Evolutionary conservation across 495 filamentous ascomycete genomes (phyloP).

Genomic region (Jackrogersella multiformis): DNA sequence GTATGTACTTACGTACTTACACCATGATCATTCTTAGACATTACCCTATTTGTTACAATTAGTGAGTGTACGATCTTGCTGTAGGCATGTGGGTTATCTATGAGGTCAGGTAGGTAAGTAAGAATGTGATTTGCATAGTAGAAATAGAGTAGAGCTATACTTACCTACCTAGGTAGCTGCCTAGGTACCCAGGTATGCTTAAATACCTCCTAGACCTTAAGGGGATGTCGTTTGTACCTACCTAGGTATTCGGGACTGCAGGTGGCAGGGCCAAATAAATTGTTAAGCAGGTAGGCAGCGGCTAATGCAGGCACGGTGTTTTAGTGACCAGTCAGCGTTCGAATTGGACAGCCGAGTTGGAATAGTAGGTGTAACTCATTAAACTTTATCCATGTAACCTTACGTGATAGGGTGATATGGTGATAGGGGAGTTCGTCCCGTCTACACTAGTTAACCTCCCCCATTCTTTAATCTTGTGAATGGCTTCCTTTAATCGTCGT

Average conservation of each 20-base stretch:
- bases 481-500: constrained; percentile 24
- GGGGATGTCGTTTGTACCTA: too few relatives aligned
- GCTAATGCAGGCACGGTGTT: constrained; percentile 42
- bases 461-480: constrained; percentile 21
- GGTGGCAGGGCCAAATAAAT: constrained; percentile 6
- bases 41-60: not conserved
- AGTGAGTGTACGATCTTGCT: not conserved
- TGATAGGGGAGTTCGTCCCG: constrained; percentile 13
- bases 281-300: constrained; percentile 6
- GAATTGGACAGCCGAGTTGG: constrained; percentile 30
- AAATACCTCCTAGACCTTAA: too few relatives aligned
- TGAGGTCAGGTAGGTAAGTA: not conserved
- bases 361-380: constrained; percentile 32
- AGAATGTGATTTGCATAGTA: constrained; percentile 7
- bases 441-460: not conserved
- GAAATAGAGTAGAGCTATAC: too few relatives aligned
- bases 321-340: constrained; percentile 4
- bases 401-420: constrained; percentile 35
- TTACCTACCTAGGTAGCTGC: too few relatives aligned
- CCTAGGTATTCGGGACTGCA: too few relatives aligned
- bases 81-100: not conserved
- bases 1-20: not conserved
- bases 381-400: constrained; percentile 30
- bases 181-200: too few relatives aligned
- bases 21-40: not conserved